phyloP scores from a whole-genome alignment of 2,329 filamentous ascomycete species.

The Scedosporium aurantiacum region DNA sequence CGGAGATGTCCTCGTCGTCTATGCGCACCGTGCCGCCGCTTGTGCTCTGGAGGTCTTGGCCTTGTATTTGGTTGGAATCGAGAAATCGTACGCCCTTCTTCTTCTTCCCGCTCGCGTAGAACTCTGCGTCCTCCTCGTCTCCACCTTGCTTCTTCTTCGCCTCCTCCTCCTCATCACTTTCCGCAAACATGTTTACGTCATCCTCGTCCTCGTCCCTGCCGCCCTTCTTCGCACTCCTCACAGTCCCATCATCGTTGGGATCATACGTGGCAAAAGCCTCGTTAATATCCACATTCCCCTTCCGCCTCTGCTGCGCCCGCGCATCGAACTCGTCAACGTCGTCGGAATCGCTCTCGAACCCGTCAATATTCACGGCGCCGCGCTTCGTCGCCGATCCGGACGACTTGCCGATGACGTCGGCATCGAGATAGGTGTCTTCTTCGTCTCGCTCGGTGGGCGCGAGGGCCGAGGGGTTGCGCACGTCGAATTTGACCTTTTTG shows the following conservation, averaged over 20 bases:
- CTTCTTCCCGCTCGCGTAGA: slow-evolving; percentile 39
- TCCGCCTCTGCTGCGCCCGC: slow-evolving; percentile 51
- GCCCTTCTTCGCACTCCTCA: slow-evolving; percentile 18
- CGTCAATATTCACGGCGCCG: slow-evolving; percentile 90
- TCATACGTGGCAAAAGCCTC: slow-evolving; percentile 43
- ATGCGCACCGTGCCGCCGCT: slow-evolving; percentile 61
- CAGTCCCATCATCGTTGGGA: slow-evolving; percentile 29
- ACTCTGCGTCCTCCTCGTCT: slow-evolving; percentile 14
- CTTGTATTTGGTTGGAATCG: slow-evolving; percentile 56
- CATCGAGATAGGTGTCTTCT: slow-evolving; percentile 56
- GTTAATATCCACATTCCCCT: slow-evolving; percentile 13
- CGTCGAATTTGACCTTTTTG: slow-evolving; percentile 89
- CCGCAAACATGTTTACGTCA: slow-evolving; percentile 69
- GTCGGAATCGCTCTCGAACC: slow-evolving; percentile 88
- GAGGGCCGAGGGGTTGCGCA: slow-evolving; percentile 86
- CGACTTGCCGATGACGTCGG: slow-evolving; percentile 80
- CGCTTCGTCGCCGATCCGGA: slow-evolving; percentile 68
- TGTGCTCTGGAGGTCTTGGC: slow-evolving; percentile 64
- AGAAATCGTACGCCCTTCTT: slow-evolving; percentile 52
- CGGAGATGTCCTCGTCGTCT: slow-evolving; percentile 29
- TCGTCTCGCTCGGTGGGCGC: slow-evolving; percentile 70
- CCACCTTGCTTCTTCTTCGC: slow-evolving; percentile 5
- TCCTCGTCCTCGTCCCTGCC: slow-evolving; percentile 42
- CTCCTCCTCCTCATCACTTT: slow-evolving; percentile 30
- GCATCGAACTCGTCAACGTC: slow-evolving; percentile 74